Evolutionary conservation across 306 rosid species (phyloP), one percentile per base, ranked within the genome.

Genomic region (Parietaria judaica): DNA sequence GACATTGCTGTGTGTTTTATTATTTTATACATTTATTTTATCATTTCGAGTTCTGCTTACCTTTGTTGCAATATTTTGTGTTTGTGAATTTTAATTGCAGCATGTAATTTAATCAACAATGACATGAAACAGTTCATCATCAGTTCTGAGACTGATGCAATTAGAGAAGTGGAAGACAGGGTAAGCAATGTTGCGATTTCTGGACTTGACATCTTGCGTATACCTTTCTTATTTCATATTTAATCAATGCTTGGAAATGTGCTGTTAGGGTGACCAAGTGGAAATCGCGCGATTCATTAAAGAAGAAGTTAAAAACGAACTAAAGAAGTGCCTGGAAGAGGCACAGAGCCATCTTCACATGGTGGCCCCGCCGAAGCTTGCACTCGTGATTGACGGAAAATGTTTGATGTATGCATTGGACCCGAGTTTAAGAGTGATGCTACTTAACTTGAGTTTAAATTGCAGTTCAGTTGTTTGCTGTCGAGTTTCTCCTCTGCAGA

Each of bases 401-500:
- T 86, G 98, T 72, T 66, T 92, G 75, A 88, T 84, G 95, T 86
- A 92, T 80, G 98, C 98, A 54, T 74, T 92, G 75, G 98, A 92
- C 72, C 90, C 95, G 62, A 84, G 70, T 79, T 80, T 84, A 69
- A 80, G 98, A 66, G 96, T 76, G 86, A 86, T 68, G 74, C 84
- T 92, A 11, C 83, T 92, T 13, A 86, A 82, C 66, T 79, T 92
- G 69, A 84, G 98, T 79, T 80, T 92, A 83, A 92, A 88, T 77
- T 92, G 96, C 72, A 79, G 73, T 66, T 82, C 95, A 36, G 96
- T 92, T 74, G 95, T 92, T 75, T 92, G 98, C 85, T 92, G 98
- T 79, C 88, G 98, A 51, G 98, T 92, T 72, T 92, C 98, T 71
- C 98, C 98, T 66, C 73, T 92, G 59, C 98, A 92, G 76, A 92